A percentile compares a stretch with the other conserved stretches of the same genome.
These are phyloP conservation scores for Trichosporon sp. DNA, from an alignment of 1,284 basidiomycete species.

Conservation along the genomic window DNA sequence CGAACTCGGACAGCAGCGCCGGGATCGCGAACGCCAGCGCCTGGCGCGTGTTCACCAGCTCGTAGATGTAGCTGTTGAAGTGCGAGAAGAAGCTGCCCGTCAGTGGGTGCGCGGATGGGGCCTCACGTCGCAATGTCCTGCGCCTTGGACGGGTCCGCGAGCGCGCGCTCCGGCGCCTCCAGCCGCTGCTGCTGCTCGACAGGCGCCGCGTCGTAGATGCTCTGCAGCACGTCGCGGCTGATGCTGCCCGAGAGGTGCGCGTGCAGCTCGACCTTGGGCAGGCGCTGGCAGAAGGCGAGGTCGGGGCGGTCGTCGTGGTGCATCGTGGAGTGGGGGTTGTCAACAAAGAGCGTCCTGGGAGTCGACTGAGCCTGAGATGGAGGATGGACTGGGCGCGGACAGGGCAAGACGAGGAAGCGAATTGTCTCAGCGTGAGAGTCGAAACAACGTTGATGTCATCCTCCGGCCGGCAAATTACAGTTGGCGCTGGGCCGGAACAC, in stretches of 20 bases:
- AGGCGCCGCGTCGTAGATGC: constrained; percentile 24
- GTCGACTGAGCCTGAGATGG: too few species aligned
- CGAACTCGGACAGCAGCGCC: constrained; percentile 27
- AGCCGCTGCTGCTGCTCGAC: constrained; percentile 13
- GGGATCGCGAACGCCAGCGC: constrained; percentile 23
- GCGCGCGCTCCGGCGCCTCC: constrained; percentile 18
- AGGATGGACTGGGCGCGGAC: too few species aligned
- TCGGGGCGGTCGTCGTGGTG: constrained; percentile 2
- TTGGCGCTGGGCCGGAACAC: neutral
- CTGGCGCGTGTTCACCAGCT: constrained; percentile 18
- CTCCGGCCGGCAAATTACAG: neutral
- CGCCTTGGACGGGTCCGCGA: constrained; percentile 19
- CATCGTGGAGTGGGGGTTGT: neutral
- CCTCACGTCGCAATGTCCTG: constrained; percentile 25
- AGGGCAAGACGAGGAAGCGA: neutral
- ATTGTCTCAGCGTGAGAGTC: neutral
- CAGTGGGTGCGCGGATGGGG: neutral
- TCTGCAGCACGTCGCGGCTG: constrained; percentile 23
- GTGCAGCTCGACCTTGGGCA: constrained; percentile 37
- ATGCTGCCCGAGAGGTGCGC: constrained; percentile 33
- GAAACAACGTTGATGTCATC: neutral
- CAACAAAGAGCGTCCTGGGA: too few species aligned
- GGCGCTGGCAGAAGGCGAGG: constrained; percentile 21
- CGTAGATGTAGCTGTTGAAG: constrained; percentile 34
- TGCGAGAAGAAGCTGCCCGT: constrained; percentile 30